Base-by-base conservation (phyloP, 495 filamentous ascomycete genomes). In the Hypoxylon lienhwacheense region DNA sequence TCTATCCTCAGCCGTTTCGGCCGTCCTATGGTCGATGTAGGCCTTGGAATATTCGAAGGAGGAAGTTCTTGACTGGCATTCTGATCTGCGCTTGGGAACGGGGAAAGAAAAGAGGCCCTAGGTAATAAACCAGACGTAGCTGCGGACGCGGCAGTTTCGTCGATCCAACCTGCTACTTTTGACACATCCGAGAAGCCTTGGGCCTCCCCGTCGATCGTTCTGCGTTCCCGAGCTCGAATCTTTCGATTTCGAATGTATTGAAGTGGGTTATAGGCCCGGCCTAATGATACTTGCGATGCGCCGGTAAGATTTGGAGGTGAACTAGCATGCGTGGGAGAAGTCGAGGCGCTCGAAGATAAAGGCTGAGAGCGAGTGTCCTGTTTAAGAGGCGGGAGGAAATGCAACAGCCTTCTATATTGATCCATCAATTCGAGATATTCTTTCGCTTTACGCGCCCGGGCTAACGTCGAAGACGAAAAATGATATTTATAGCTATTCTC, bases 191-290 rank as follows among this genome's bases (percentile, higher is more conserved):
- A 77, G 80, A 91, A 97, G 1, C 87, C 87, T 41, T 87, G 81
- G n/a, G 77, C 74, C 34, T 87, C 82, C 11, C 84, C 77, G 61
- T 91, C 82, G 26, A 95, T 83, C 0, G 77, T 66, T 48, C 81
- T 82, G 22, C 86, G 77, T 66, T 90, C 87, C 19, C 89, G 77
- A 43, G 85, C 83, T 41, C 91, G 79, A 3, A 91, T 77, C 55
- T 89, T 87, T 16, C 91, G 79, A 61, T 97, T 95, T 14, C 91
- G 83, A 39, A 96, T 85, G 59, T 84, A 85, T 63, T 97, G 91
- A 16, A 97, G 75, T 4, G 90, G 91, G 65, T 97, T 92, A 60
- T 96, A 96, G 1, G 66, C 59, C 39, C 91, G 81, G 19, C 84
- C 82, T 26, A 83, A 58, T 4, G 42, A 41, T 5, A 52, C 28